Evolutionary conservation across 2,329 filamentous ascomycete species (phyloP), one percentile per base, ranked within the genome.

Genomic region (Madurella mycetomatis): DNA sequence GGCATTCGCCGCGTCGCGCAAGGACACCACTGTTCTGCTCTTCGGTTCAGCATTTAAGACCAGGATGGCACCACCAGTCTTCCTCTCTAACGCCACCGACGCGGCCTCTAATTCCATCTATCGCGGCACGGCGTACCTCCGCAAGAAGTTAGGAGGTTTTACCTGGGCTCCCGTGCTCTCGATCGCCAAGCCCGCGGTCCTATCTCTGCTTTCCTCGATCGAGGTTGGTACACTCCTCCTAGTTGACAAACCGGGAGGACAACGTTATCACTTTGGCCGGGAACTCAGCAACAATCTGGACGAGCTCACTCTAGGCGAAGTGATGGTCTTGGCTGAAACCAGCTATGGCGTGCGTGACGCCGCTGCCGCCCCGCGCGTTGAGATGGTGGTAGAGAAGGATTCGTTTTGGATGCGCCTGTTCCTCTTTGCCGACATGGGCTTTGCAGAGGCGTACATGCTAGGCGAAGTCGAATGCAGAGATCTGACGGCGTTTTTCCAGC

Each of bases 391-490:
- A 9, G 79, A 81, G 65, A 80, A 81, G 62, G 84, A 88, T 58
- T 75, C 82, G 31, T 88, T 89, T 66, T 90, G 85, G 85, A 77
- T 87, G 64, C 78, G 86, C 41, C 69, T 88, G 49, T 76, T 85
- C 44, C 70, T 90, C 30, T 87, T 88, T 64, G 84, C 82, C 39
- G 86, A 90, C 67, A 88, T 90, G 84, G 86, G 86, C 2, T 88
- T 90, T 59, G 82, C 85, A 12, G 83, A 87, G 67, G 81, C 84
- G 30, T 89, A 87, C 64, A 89, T 90, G 84, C 74, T 89, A 15
- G 83, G 83, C 43, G 86, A 90, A 66, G 76, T 88, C 30, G 80
- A 83, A 49, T 88, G 85, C 56, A 72, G 78, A 11, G 80, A 89
- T 65, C 66, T 90, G 61, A 84, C 83, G 1, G 76, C 77, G 2